Evolutionary conservation across 345 rosid species (phyloP).

Genomic region (Melaleuca alternifolia): DNA sequence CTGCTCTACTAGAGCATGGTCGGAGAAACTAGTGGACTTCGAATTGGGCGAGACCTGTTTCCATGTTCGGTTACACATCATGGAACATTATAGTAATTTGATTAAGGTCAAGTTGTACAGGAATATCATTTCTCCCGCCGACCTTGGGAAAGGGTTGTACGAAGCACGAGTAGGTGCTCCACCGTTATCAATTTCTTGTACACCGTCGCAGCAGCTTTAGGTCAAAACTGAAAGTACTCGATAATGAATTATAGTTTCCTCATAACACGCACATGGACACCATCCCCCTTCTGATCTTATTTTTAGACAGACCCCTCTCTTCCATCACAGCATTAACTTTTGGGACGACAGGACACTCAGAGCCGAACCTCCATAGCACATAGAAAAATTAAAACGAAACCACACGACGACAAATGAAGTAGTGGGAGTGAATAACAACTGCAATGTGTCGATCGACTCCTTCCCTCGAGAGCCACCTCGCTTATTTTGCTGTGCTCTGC

Average conservation of each 20-base stretch:
- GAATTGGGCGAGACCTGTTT: not conserved
- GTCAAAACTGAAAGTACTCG: not conserved
- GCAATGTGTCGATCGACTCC: not conserved
- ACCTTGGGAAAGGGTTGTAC: too few relatives aligned
- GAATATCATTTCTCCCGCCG: not conserved
- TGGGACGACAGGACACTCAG: not conserved
- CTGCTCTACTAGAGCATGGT: not conserved
- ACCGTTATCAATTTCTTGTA: not conserved
- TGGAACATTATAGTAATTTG: not conserved
- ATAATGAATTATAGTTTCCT: not conserved
- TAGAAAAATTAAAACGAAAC: not conserved
- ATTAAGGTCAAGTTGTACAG: not conserved
- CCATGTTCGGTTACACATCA: not conserved
- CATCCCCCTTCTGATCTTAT: too few relatives aligned
- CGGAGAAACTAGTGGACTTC: not conserved
- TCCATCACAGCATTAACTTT: not conserved
- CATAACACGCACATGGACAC: too few relatives aligned
- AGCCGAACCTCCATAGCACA: not conserved
- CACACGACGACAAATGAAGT: not conserved
- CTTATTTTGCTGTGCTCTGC: not conserved
- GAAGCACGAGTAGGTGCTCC: not conserved
- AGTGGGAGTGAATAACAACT: not conserved
- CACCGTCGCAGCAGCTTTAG: too few relatives aligned
- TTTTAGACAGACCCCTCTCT: not conserved
- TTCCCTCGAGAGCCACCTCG: not conserved